Evolutionary conservation across 148 eudicot genomes (phyloP), one percentile per base, ranked within the genome.

Genomic region (Spergularia bocconei): DNA sequence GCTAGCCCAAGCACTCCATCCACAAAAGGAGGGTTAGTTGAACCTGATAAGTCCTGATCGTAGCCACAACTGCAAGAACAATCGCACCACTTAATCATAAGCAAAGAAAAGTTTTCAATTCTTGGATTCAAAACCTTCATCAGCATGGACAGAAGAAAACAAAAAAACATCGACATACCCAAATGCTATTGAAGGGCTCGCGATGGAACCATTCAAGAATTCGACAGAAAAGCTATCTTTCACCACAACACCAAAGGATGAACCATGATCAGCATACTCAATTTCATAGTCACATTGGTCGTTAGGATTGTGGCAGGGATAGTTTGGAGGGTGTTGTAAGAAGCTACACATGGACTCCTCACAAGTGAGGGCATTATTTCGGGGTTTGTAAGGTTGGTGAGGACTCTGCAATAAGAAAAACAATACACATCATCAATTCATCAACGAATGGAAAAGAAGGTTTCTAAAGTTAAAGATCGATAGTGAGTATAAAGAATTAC

Each of bases 221-320:
- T 72, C 85, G 4, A 95, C 70, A 65, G 89, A 79, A 55, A 92
- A 80, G 11, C 47, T 23, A 81, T 95, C 99, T 69, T 80, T 88
- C 56, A 91, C 82, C 52, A 95, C 80, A 48, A 95, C 93, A 6
- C 99, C 99, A 74, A 86, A 36, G 47, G 99, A 95, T 57, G 90
- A 91, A 21, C 98, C 93, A 48, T 74, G 85, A 76, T 95, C 99
- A 4, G 97, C 97, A 77, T 95, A 95, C 75, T 82, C 85, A 70
- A 95, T 79, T 81, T 88, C 88, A 78, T 95, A 95, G 81, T 95
- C 98, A 71, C 99, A 95, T 63, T 95, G 98, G 66, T 95, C 97
- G 25, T 77, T 66, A 15, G 87, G 87, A 75, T 71, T 74, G 36
- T 70, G 59, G 60, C 99, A 91, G 13, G 83, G 75, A 56, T 68